A percentile compares a stretch with the other conserved stretches of the same genome.
Evolutionary conservation across 2,329 filamentous ascomycete species (phyloP).

Genomic region (Talaromyces sp.): DNA sequence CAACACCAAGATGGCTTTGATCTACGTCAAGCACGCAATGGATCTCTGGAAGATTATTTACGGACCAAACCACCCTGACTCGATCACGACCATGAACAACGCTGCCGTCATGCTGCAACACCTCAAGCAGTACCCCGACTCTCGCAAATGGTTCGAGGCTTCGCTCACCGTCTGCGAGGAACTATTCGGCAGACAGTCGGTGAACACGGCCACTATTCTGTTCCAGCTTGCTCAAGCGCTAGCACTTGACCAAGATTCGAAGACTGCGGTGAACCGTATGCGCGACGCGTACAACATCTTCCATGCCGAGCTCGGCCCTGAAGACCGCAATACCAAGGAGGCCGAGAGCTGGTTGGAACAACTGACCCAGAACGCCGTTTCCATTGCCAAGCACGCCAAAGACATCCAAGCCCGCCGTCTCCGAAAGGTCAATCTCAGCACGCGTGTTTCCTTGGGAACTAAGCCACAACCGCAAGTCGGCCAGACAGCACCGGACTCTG

Average conservation of each 20-base stretch:
- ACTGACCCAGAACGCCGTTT: conserved; percentile 90
- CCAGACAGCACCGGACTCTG: conserved; percentile 50
- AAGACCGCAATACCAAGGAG: conserved; percentile 97
- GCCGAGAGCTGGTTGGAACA: conserved; percentile 95
- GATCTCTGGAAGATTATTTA: conserved; percentile 97
- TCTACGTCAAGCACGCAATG: conserved; percentile 86
- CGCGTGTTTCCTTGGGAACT: conserved; percentile 53
- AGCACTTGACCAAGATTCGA: conserved; percentile 91
- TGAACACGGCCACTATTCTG: conserved; percentile 89
- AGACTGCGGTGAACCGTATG: conserved; percentile 88
- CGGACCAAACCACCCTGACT: conserved; percentile 87
- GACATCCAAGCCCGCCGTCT: conserved; percentile 72
- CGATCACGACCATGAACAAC: conserved; percentile 98
- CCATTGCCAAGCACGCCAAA: conserved; percentile 89
- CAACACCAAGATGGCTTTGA: conserved; percentile 81
- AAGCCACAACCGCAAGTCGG: conserved; percentile 60
- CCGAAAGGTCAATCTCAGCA: conserved; percentile 64
- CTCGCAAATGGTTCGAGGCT: conserved; percentile 92
- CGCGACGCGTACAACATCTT: conserved; percentile 96
- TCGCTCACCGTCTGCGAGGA: conserved; percentile 84
- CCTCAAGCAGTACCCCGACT: conserved; percentile 90
- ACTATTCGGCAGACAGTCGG: conserved; percentile 80
- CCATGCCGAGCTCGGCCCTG: conserved; percentile 74
- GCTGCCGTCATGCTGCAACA: conserved; percentile 97
- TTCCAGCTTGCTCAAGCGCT: conserved; percentile 97